Evolutionary conservation across 2,329 filamentous ascomycete genomes (phyloP), one percentile per base, ranked within the genome.

Genomic region (Ramularia collo-cygni): DNA sequence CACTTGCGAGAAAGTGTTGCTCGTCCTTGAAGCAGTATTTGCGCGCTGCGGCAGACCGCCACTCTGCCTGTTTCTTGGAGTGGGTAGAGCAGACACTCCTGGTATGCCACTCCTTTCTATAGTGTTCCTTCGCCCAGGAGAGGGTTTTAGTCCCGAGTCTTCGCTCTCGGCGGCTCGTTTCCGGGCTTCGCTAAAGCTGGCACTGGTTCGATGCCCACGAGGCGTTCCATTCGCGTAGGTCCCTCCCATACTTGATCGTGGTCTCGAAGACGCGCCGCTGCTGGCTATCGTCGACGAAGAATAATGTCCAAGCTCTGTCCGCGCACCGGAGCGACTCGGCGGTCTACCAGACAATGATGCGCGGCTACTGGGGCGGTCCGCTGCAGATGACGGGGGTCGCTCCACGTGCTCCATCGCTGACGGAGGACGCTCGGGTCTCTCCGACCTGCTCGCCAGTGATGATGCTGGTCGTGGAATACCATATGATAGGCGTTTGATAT

Each of bases 341-440:
- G 53, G 52, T 24, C 50, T 44, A 6, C 29, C 44, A 18, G 46
- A 38, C n/a, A 28, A 9, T 12, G 51, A 46, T 34, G 82, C 77
- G 48, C 84, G 79, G 55, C 84, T 89, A 65, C 78, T 83, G 12
- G 85, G 84, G 24, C 85, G 79, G 51, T 78, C 81, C 49, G 73
- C 66, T 24, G 42, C 47, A 15, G 47, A 48, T 27, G 53, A 46
- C 7, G 51, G 49, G 9, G 21, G 21, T 24, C 21, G 21, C 21
- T 24, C 21, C 21, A 24, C 10, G 21, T 50, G 50, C 16, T 55
- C 55, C 19, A 53, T 37, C 27, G 52, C 53, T 13, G 50, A 52
- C 10, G 47, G 41, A 30, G 51, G 48, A 15, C 50, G 53, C 10
- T 53, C 47, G 31, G 47, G 58, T 31, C 44, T 44, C 21, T 62